Percentiles rank a stretch among this genome's conserved stretches.
Evolutionary conservation across 2,329 filamentous ascomycete species (phyloP).

Genomic region (Aspergillus floridensis): DNA sequence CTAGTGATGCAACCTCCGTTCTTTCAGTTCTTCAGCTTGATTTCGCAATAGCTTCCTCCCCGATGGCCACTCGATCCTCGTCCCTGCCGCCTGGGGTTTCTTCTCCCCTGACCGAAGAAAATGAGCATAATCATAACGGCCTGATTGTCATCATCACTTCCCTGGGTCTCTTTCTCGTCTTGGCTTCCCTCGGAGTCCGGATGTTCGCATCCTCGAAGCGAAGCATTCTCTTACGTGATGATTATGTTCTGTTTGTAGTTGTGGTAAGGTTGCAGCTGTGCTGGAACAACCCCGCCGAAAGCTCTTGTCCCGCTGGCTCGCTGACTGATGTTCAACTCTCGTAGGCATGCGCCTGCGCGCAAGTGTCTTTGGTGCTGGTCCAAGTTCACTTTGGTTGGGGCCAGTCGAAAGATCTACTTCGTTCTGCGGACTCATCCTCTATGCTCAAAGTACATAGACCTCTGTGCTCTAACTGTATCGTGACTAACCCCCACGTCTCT

Average conservation of each 20-base stretch:
- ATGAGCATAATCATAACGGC: constrained; percentile 40
- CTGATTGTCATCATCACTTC: constrained; percentile 42
- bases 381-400: constrained; percentile 43
- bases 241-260: constrained; percentile 33
- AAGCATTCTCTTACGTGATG: constrained; percentile 32
- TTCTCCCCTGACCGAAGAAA: constrained; percentile 38
- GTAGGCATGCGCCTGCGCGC: constrained; percentile 36
- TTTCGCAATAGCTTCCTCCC: neutral
- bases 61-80: constrained; percentile 1
- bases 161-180: constrained; percentile 37
- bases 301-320: neutral
- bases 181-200: constrained; percentile 42
- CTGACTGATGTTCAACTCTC: neutral
- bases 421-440: constrained; percentile 11
- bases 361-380: constrained; percentile 39
- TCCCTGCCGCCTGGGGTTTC: constrained; percentile 22
- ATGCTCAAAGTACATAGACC: constrained; percentile 36
- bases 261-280: constrained; percentile 24
- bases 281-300: neutral
- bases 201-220: constrained; percentile 38
- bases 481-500: neutral
- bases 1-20: neutral
- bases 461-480: neutral
- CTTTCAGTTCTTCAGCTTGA: neutral
- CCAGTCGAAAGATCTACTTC: constrained; percentile 28